Evolutionary conservation across 768 basidiomycete species (phyloP).

Genomic region (Boletus pseudo-olivaceus): DNA sequence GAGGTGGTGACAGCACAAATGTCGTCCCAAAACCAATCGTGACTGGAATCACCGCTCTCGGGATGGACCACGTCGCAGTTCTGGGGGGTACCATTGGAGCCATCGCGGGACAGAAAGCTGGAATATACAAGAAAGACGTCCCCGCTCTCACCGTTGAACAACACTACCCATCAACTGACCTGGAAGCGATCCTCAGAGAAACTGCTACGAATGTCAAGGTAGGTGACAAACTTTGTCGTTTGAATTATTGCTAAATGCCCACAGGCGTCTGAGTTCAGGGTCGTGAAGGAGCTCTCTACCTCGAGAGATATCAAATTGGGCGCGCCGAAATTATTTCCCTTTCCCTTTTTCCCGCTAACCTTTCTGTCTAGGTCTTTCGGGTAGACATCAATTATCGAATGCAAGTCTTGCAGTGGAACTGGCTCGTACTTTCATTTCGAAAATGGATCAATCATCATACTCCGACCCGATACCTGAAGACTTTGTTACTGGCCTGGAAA

Average conservation of each 20-base stretch:
- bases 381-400: conserved; percentile 83
- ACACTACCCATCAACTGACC: conserved; percentile 66
- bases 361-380: conserved; percentile 64
- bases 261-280: conserved; percentile 65
- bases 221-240: conserved; percentile 4
- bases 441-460: conserved; percentile 19
- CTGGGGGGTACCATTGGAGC: conserved; percentile 85
- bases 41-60: conserved; percentile 86
- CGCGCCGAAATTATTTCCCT: conserved; percentile 21
- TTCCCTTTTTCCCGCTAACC: conserved; percentile 1
- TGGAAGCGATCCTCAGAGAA: conserved; percentile 61
- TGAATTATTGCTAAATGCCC: neutral
- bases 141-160: conserved; percentile 86
- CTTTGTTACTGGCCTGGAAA: conserved; percentile 60
- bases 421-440: conserved; percentile 57
- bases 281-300: conserved; percentile 52
- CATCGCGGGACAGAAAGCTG: conserved; percentile 94
- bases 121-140: conserved; percentile 92
- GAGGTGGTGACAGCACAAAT: conserved; percentile 92
- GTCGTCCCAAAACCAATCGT: conserved; percentile 88
- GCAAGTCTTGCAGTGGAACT: conserved; percentile 82
- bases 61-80: conserved; percentile 86
- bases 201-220: conserved; percentile 69
- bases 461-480: conserved; percentile 41
- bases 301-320: conserved; percentile 62